Percentiles rank a stretch among this genome's conserved stretches.
phyloP scores from a whole-genome alignment of 2,329 filamentous ascomycete genomes.

The Hymenoscyphus albidus region DNA sequence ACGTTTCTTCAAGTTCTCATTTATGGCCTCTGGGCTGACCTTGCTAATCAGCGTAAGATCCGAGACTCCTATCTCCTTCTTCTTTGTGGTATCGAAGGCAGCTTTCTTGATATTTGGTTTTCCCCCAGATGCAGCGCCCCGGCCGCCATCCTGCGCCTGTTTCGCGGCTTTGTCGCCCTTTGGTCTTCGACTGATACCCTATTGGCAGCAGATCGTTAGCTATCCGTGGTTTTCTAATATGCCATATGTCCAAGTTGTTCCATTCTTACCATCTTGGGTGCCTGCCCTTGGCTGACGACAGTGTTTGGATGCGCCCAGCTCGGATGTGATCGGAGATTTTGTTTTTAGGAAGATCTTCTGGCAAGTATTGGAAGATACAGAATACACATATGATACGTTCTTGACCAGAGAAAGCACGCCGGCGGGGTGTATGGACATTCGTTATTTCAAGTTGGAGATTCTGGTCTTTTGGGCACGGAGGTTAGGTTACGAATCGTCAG shows the following conservation, averaged over 20 bases:
- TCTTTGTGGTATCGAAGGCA: constrained; percentile 92
- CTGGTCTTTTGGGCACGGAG: constrained; percentile 2
- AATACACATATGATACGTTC: neutral
- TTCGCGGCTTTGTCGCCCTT: constrained; percentile 34
- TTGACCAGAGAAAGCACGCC: neutral
- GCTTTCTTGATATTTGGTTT: constrained; percentile 82
- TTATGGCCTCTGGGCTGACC: constrained; percentile 98
- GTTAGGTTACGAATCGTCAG: constrained; percentile 5
- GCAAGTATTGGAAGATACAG: neutral
- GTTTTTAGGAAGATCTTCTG: neutral
- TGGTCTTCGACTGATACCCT: constrained; percentile 36
- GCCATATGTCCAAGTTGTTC: constrained; percentile 4
- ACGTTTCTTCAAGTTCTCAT: constrained; percentile 96
- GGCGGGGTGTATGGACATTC: neutral
- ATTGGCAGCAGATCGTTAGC: constrained; percentile 12
- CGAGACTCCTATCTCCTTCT: constrained; percentile 98
- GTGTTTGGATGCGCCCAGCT: constrained; percentile 23
- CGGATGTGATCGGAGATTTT: neutral
- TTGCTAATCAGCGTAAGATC: constrained; percentile 97
- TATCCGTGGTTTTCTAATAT: neutral
- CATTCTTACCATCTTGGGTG: constrained; percentile 29
- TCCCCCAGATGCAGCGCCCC: constrained; percentile 23
- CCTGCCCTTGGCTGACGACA: constrained; percentile 13
- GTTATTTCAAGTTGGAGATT: constrained; percentile 8
- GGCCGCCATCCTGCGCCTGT: constrained; percentile 28